Percentiles rank a stretch among this genome's conserved stretches.
Conservation (phyloP, 2,329 filamentous ascomycete species). For the Colletotrichum somersetense region DNA sequence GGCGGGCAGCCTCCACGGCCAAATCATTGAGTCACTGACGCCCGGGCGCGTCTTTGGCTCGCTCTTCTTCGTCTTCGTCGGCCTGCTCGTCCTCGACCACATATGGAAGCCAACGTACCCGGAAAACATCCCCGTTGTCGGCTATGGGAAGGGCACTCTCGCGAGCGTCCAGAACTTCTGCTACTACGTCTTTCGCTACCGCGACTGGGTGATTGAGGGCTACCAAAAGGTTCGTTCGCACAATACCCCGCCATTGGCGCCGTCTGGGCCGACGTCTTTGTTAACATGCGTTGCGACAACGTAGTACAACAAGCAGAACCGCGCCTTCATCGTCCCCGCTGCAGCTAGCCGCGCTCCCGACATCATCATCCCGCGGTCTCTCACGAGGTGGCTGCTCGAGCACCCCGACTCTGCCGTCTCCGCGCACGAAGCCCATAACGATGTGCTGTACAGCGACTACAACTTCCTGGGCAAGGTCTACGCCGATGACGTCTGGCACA, state of each 20-base stretch:
- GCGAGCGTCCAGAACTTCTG: slow-evolving; percentile 56
- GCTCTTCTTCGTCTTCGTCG: slow-evolving; percentile 50
- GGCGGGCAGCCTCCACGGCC: slow-evolving; percentile 43
- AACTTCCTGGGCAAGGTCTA: slow-evolving; percentile 56
- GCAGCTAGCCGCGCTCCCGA: slow-evolving; percentile 57
- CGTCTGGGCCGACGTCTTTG: neutral
- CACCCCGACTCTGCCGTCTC: slow-evolving; percentile 60
- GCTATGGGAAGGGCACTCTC: slow-evolving; percentile 53
- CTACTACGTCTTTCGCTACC: slow-evolving; percentile 54
- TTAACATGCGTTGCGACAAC: neutral
- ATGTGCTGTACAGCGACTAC: slow-evolving; percentile 54
- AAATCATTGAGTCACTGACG: slow-evolving; percentile 50
- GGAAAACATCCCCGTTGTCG: slow-evolving; percentile 55
- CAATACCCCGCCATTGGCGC: neutral
- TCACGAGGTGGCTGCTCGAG: slow-evolving; percentile 61
- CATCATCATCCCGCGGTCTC: slow-evolving; percentile 58
- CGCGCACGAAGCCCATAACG: slow-evolving; percentile 56
- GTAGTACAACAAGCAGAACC: slow-evolving; percentile 56
- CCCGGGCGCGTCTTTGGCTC: slow-evolving; percentile 47
- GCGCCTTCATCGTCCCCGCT: slow-evolving; percentile 58
- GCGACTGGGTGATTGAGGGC: slow-evolving; percentile 57
- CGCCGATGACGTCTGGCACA: slow-evolving; percentile 55
- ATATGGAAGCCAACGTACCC: slow-evolving; percentile 55
- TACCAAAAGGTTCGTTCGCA: slow-evolving; percentile 55
- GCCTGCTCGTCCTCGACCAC: slow-evolving; percentile 56